Conservation (phyloP, 164 flowering plant species). For the Nymphaea colorata region DNA sequence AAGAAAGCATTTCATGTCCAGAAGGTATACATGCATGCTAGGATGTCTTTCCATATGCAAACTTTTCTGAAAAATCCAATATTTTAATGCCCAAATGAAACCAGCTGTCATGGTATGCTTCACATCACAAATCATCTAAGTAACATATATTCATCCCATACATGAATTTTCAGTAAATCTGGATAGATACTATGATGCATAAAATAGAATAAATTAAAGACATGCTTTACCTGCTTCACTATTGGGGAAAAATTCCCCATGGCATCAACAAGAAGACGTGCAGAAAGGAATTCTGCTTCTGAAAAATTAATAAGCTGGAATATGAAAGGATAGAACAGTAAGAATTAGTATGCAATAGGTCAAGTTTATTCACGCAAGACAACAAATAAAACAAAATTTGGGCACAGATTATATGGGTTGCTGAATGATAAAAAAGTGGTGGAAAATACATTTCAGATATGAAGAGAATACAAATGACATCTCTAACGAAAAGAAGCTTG, state of each 20-base stretch:
- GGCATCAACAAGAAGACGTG: slow-evolving; percentile 80
- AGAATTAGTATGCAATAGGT: not conserved
- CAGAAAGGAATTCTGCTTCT: slow-evolving; percentile 48
- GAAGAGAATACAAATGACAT: too few species aligned
- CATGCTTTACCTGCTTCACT: slow-evolving; percentile 63
- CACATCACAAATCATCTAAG: not conserved
- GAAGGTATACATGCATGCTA: not conserved
- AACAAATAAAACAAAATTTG: not conserved
- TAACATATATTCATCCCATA: not conserved
- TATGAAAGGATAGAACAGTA: not conserved
- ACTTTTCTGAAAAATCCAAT: not conserved
- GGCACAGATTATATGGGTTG: too few species aligned
- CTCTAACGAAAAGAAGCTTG: too few species aligned
- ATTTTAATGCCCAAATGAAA: too few species aligned
- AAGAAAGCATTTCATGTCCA: not conserved
- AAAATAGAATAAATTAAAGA: not conserved
- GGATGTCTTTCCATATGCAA: not conserved
- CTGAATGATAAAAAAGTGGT: too few species aligned
- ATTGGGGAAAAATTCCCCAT: slow-evolving; percentile 98
- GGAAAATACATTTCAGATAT: too few species aligned
- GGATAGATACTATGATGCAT: not conserved
- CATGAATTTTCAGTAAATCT: not conserved
- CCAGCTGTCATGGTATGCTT: too few species aligned
- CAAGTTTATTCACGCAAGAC: not conserved
- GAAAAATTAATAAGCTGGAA: slow-evolving; percentile 48